Evolutionary conservation across 83 land plant genomes (phyloP).

Genomic region (Thuja plicata): DNA sequence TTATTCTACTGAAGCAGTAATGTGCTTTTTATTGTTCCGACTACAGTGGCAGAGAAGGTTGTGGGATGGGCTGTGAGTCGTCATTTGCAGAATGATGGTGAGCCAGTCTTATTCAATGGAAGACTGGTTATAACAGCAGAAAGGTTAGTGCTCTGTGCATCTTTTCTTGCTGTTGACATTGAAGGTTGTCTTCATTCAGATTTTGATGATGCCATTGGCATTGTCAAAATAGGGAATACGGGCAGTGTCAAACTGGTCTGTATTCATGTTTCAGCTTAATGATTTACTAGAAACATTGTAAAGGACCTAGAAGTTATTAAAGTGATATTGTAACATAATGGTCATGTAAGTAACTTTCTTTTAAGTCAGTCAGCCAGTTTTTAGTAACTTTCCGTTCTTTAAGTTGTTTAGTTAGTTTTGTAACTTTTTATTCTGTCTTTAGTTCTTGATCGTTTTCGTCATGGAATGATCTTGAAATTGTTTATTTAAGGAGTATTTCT

Average conservation of each 20-base stretch:
- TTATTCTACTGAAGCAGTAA: not conserved
- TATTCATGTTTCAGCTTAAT: not conserved
- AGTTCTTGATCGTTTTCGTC: too few species aligned
- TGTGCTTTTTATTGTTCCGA: not conserved
- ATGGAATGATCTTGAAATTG: too few species aligned
- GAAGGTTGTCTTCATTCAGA: not conserved
- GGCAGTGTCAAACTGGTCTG: not conserved
- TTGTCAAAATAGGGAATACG: not conserved
- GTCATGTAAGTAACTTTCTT: too few species aligned
- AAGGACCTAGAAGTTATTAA: not conserved
- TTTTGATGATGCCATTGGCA: not conserved
- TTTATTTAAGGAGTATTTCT: too few species aligned
- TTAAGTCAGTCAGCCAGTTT: too few species aligned
- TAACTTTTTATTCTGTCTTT: too few species aligned
- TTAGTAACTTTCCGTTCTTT: too few species aligned
- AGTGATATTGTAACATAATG: too few species aligned
- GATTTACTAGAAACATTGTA: not conserved
- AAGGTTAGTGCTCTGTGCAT: conserved; percentile 20
- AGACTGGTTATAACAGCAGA: conserved; percentile 40
- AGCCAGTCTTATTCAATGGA: conserved; percentile 39
- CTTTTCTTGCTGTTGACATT: not conserved
- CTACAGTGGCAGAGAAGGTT: conserved; percentile 51
- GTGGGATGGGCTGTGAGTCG: conserved; percentile 51
- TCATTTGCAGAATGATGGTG: conserved; percentile 37
- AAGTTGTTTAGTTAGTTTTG: too few species aligned